Evolutionary conservation across 257 asterid species (phyloP).

Genomic region (Prunella vulgaris): DNA sequence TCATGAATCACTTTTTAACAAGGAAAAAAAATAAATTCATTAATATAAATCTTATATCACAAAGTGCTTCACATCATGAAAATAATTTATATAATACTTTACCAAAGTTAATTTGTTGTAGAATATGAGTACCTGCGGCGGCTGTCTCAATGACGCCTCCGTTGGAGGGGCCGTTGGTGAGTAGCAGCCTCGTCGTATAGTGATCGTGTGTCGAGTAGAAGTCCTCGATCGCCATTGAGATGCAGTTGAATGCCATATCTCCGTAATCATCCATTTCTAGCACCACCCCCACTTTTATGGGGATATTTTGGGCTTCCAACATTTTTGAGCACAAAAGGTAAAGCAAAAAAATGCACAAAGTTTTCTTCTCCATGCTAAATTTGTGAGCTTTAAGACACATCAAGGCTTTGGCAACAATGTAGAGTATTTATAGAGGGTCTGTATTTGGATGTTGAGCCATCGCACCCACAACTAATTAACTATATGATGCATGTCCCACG

Average conservation of each 20-base stretch:
- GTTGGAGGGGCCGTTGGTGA: conserved; percentile 27
- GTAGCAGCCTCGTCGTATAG: conserved; percentile 23
- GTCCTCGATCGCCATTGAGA: conserved; percentile 47
- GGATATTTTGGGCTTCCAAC: conserved; percentile 16
- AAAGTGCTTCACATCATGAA: too few species aligned
- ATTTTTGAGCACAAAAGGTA: background rate
- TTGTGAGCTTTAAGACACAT: background rate
- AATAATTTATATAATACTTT: too few species aligned
- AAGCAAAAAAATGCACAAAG: background rate
- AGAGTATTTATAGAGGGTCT: background rate
- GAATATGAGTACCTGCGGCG: conserved; percentile 33
- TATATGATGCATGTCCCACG: background rate
- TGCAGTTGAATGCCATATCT: conserved; percentile 35
- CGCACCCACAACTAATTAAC: background rate
- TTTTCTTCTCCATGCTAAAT: conserved; percentile 13
- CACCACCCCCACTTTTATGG: conserved; percentile 43
- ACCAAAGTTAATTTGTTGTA: too few species aligned
- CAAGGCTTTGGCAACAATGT: background rate
- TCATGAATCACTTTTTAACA: too few species aligned
- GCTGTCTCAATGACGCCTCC: conserved; percentile 36
- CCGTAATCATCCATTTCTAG: conserved; percentile 37
- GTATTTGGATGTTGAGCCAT: background rate
- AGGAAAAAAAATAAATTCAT: too few species aligned
- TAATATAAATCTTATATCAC: too few species aligned
- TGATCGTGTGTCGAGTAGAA: conserved; percentile 30